Percentiles rank a stretch among this genome's conserved stretches.
These are phyloP conservation scores for Withania somnifera DNA, from an alignment of 305 asterid species.

Conservation along the genomic window DNA sequence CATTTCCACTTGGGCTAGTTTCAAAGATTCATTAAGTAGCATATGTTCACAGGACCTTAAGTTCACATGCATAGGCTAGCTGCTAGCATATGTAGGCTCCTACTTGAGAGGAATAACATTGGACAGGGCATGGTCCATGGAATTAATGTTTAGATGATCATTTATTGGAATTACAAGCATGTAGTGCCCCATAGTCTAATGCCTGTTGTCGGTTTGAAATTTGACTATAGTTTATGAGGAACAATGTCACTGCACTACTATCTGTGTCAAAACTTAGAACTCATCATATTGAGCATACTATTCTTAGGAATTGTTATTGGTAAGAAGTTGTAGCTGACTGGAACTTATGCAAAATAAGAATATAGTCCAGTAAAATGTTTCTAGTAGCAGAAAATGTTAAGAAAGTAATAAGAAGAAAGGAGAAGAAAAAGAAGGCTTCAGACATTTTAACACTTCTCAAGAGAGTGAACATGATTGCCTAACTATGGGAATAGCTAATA, in stretches of 20 bases:
- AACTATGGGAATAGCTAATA: background rate
- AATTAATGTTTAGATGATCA: background rate
- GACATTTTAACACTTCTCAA: background rate
- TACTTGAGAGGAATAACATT: background rate
- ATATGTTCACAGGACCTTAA: background rate
- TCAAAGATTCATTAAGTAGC: background rate
- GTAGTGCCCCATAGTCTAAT: background rate
- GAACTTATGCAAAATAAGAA: background rate
- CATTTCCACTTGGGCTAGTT: background rate
- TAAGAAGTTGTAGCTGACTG: background rate
- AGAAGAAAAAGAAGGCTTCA: background rate
- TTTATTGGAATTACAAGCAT: background rate
- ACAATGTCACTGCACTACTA: background rate
- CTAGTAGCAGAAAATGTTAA: background rate
- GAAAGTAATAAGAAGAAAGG: background rate
- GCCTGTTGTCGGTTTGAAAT: background rate
- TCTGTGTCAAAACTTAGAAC: background rate
- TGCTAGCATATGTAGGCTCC: background rate
- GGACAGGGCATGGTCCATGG: background rate
- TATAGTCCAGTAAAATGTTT: background rate
- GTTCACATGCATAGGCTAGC: background rate
- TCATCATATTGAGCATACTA: background rate
- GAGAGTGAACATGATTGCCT: background rate
- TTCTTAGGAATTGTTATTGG: background rate
- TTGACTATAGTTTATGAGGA: background rate